Percentiles rank a stretch among this genome's conserved stretches.
These are phyloP conservation scores for Chimonanthus salicifolius DNA, from an alignment of 164 flowering plant species.

Conservation along the genomic window DNA sequence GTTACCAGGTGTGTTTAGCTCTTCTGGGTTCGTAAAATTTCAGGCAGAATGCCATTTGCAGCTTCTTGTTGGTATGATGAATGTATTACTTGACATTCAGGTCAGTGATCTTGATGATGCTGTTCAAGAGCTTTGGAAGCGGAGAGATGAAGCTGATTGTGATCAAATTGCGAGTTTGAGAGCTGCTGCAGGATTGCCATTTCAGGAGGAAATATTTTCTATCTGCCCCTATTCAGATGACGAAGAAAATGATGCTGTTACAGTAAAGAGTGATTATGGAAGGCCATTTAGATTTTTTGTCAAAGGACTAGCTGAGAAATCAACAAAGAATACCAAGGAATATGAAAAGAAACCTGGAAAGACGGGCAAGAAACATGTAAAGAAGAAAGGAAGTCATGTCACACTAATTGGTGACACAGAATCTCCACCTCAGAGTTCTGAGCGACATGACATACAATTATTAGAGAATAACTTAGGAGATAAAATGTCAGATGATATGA, in stretches of 20 bases:
- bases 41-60: background rate
- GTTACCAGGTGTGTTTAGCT: constrained; percentile 60
- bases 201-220: constrained; percentile 79
- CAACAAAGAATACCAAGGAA: constrained; percentile 64
- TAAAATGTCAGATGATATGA: constrained; percentile 33
- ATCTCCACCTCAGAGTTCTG: constrained; percentile 27
- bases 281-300: constrained; percentile 67
- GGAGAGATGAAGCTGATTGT: constrained; percentile 69
- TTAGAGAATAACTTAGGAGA: constrained; percentile 30
- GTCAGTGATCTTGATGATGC: constrained; percentile 86
- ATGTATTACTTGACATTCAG: constrained; percentile 26
- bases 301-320: constrained; percentile 61
- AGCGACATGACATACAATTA: constrained; percentile 30
- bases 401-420: constrained; percentile 25
- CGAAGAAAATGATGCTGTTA: constrained; percentile 61
- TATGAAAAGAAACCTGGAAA: constrained; percentile 47
- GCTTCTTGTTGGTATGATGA: background rate
- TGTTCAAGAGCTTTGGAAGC: constrained; percentile 91
- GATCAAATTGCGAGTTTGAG: constrained; percentile 78
- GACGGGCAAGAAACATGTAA: constrained; percentile 36
- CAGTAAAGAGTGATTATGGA: constrained; percentile 51
- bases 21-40: background rate
- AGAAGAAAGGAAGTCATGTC: constrained; percentile 49
- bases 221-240: constrained; percentile 90
- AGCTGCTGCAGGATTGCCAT: constrained; percentile 94